These are phyloP conservation scores for Agrostemma githago DNA, from an alignment of 148 eudicot genomes.

Conservation along the genomic window DNA sequence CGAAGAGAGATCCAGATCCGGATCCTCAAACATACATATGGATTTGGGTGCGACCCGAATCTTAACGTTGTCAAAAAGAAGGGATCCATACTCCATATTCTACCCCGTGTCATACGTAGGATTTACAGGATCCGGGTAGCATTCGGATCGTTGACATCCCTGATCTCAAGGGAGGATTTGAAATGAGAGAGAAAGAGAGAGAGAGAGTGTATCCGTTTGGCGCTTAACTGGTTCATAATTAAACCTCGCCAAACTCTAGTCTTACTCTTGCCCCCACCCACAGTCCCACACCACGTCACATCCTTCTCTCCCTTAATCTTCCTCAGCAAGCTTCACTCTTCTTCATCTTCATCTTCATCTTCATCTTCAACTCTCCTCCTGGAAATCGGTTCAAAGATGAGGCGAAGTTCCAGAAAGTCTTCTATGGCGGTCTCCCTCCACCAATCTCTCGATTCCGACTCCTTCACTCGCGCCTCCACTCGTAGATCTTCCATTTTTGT, in stretches of 20 bases:
- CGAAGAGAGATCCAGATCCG: no score
- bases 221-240: slow-evolving; percentile 3
- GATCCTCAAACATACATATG: no score
- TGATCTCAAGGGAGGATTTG: no score
- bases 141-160: no score
- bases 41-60: no score
- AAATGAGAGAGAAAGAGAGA: not conserved
- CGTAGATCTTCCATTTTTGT: slow-evolving; percentile 23
- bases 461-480: not conserved
- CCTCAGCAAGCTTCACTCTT: slow-evolving; percentile 26
- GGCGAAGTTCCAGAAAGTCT: slow-evolving; percentile 26
- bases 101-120: no score
- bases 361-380: not conserved
- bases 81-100: no score
- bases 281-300: not conserved
- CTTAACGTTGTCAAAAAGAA: no score
- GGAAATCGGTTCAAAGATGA: slow-evolving; percentile 8
- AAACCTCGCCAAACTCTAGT: not conserved
- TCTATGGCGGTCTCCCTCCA: slow-evolving; percentile 31
- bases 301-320: slow-evolving; percentile 9
- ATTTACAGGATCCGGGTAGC: no score
- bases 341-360: not conserved
- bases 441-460: slow-evolving; percentile 19
- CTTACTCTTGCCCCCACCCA: no score
- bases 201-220: not conserved